Conservation (phyloP, 2,329 filamentous ascomycete genomes). For the Bisporella sp. region DNA sequence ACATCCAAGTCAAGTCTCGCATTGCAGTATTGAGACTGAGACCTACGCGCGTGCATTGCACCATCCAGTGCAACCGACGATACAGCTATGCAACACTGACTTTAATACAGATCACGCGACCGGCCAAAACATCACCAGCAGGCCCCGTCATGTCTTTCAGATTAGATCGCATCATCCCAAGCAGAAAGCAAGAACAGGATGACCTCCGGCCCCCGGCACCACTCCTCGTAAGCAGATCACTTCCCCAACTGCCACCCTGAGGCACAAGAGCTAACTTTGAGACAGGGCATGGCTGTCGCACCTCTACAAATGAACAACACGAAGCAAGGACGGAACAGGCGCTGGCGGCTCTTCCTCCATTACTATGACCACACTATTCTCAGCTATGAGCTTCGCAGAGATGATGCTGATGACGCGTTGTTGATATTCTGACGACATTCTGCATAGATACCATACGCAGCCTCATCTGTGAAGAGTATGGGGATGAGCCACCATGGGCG, state of each 20-base stretch:
- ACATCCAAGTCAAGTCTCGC: too few species aligned
- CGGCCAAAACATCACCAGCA: too few species aligned
- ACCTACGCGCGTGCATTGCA: too few species aligned
- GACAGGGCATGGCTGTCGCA: slow-evolving; percentile 55
- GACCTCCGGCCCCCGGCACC: slow-evolving; percentile 36
- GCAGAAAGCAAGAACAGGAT: slow-evolving; percentile 16
- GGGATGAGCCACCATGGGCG: too few species aligned
- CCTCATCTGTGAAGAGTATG: too few species aligned
- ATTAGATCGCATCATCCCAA: slow-evolving; percentile 46
- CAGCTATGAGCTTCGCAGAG: slow-evolving; percentile 57
- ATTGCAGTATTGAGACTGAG: too few species aligned
- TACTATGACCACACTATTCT: slow-evolving; percentile 64
- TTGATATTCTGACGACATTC: neutral
- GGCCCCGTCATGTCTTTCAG: slow-evolving; percentile 33
- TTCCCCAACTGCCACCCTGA: too few species aligned
- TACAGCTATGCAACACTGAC: too few species aligned
- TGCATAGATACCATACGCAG: too few species aligned
- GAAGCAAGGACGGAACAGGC: slow-evolving; percentile 30
- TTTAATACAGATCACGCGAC: too few species aligned
- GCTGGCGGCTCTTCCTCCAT: slow-evolving; percentile 64
- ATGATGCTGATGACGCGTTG: slow-evolving; percentile 17
- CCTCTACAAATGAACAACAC: slow-evolving; percentile 42
- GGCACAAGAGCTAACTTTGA: too few species aligned
- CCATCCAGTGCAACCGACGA: too few species aligned
- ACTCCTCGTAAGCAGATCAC: slow-evolving; percentile 34